Base-by-base conservation (phyloP, 208 protist genomes). In the Crithidia bombi region DNA sequence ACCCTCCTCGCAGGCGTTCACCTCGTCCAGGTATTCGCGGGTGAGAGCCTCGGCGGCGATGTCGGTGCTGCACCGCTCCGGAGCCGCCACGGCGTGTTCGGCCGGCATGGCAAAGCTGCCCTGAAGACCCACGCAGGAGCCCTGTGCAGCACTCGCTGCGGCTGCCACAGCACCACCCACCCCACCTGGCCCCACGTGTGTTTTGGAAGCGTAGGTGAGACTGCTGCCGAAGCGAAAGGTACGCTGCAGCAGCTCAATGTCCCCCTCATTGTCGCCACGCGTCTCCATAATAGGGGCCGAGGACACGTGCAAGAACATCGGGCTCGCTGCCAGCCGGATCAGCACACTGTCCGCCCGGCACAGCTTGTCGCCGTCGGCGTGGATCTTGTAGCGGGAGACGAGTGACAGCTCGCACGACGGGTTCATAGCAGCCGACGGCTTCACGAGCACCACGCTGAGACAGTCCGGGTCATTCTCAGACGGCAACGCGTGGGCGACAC, bases 341-440 rank as follows among this genome's bases (percentile, higher is more conserved):
- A 94, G 73, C 43, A 94, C 78, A 41, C 85, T 82, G 73, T 94
- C 85, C 14, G 62, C 75, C 14, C 74, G 67, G 63, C 79, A 86
- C 43, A 94, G 73, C 39, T 72, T 68, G 54, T 91, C 86, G 28
- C 89, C 89, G 28, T 94, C 89, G 49, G 73, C 71, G 73, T 87
- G 81, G 36, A 90, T 87, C 74, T 89, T 91, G 78, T 90, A 91
- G 50, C 86, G 81, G n/a, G 89, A 85, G 25, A 81, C 76, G 25
- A 94, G 81, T 10, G 70, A 55, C 46, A 94, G 87, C 73, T 90
- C 79, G 43, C 86, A 88, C 21, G 78, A 85, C 0, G 56, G 55
- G 19, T 77, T 71, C 30, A 56, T 55, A 7, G 84, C 85, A 15
- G 81, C 78, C 5, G 74, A 79, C 25, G 57, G 65, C 32, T 41